Conservation (phyloP, 2,329 filamentous ascomycete genomes). For the Ceratocystis variospora region DNA sequence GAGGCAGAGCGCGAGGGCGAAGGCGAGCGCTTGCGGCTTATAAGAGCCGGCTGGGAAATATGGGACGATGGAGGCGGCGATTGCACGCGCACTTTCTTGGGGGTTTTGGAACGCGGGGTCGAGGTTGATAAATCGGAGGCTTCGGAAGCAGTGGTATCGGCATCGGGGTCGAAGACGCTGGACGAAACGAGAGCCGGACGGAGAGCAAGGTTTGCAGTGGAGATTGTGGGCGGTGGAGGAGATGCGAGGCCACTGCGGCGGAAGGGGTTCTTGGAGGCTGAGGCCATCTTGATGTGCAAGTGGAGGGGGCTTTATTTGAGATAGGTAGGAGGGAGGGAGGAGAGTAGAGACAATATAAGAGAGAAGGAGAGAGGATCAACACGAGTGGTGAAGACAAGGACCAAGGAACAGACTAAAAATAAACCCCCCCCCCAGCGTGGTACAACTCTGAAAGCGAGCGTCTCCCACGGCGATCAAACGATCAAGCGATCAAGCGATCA, state of each 20-base stretch:
- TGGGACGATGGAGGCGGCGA: constrained; percentile 47
- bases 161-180: constrained; percentile 14
- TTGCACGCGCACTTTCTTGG: constrained; percentile 54
- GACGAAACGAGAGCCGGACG: constrained; percentile 7
- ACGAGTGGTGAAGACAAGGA: background rate
- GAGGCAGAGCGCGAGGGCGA: background rate
- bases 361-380: background rate
- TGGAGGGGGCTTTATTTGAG: background rate
- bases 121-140: constrained; percentile 6
- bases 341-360: background rate
- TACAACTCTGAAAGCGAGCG: background rate
- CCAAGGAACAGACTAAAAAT: background rate
- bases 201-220: constrained; percentile 12
- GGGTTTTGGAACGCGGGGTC: constrained; percentile 32
- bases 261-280: constrained; percentile 17
- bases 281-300: constrained; percentile 4
- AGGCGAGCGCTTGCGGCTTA: background rate
- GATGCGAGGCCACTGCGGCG: constrained; percentile 12
- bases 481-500: background rate
- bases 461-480: background rate
- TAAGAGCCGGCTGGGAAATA: background rate
- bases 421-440: background rate
- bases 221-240: background rate
- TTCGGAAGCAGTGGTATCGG: constrained; percentile 12
- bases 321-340: background rate